Percentiles rank a stretch among this genome's conserved stretches.
These are phyloP conservation scores for Ettlia oleoabundans DNA, from an alignment of 139 green algal species.

Conservation along the genomic window DNA sequence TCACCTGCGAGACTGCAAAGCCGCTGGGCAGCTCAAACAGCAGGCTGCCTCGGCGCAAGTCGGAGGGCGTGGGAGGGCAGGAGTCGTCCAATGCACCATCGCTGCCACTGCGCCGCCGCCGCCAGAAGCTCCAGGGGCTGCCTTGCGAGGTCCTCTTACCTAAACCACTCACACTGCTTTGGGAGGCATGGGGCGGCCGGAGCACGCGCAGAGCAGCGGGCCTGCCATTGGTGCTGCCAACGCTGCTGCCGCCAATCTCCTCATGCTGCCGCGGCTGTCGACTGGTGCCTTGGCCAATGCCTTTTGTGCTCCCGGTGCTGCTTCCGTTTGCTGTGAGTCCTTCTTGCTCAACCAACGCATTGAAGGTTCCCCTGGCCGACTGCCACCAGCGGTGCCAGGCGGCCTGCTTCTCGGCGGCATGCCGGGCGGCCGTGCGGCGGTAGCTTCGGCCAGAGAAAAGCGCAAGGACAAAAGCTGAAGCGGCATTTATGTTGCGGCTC, in stretches of 20 bases:
- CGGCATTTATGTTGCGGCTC: slow-evolving; percentile 46
- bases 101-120: background rate
- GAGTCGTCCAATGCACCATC: background rate
- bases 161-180: no score
- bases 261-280: background rate
- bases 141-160: no score
- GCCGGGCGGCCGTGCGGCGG: background rate
- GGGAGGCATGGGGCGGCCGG: no score
- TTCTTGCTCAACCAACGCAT: slow-evolving; percentile 47
- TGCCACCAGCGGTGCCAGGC: slow-evolving; percentile 38
- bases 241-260: background rate
- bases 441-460: slow-evolving; percentile 16
- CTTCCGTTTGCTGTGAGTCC: background rate
- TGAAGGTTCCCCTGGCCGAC: slow-evolving; percentile 25
- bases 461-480: slow-evolving; percentile 36
- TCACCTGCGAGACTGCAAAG: background rate
- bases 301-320: background rate
- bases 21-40: slow-evolving; percentile 42
- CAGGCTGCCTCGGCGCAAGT: background rate
- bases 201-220: background rate
- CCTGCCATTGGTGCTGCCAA: background rate
- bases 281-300: background rate
- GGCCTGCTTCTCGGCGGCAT: background rate
- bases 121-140: slow-evolving; percentile 9
- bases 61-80: background rate